Evolutionary conservation across 352 stramenopile genomes (phyloP), one percentile per base, ranked within the genome.

Genomic region (Globisporangium nagaii): DNA sequence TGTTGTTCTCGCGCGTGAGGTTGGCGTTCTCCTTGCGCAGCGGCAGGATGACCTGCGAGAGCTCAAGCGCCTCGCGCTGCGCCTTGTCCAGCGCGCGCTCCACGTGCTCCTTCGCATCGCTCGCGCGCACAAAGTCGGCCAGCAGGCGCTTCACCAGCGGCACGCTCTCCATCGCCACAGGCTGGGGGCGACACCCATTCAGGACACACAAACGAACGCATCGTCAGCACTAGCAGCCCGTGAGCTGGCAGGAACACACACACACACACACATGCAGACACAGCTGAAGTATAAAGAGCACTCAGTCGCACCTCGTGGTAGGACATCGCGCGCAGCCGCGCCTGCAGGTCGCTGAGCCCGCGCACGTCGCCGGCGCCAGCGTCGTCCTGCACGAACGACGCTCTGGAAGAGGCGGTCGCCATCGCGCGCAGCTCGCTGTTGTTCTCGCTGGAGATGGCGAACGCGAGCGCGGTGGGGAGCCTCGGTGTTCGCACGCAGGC

Each of bases 1-100:
- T 91, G 63, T 91, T 89, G 69, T 89, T 91, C 54, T 91, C 81
- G 37, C 71, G 65, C 36, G 70, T 83, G 42, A 89, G 68, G 55
- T 80, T 70, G 37, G 75, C 77, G 53, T 87, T 91, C 56, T 91
- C 81, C 63, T 88, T 86, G 53, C 77, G 78, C 27, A 91, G 62
- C n/a, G 79, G 75, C 42, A 87, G 49, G 42, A 89, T 64, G 43
- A 84, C 69, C 64, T 91, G 81, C 45, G 75, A 84, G 4, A 86
- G 53, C 62, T 88, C 73, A 28, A 88, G 70, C 22, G 64, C 68
- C 32, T 91, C 79, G 27, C 73, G 67, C 62, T 88, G 67, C 17
- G 67, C 58, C n/a, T 71, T 66, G 43, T 86, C 77, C 24, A 86
- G 62, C 41, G 70, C 70, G 2, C 57, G 37, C 50, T 86, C 72